phyloP scores from a whole-genome alignment of 306 rosid genomes.

The Prunus fruticosa region DNA sequence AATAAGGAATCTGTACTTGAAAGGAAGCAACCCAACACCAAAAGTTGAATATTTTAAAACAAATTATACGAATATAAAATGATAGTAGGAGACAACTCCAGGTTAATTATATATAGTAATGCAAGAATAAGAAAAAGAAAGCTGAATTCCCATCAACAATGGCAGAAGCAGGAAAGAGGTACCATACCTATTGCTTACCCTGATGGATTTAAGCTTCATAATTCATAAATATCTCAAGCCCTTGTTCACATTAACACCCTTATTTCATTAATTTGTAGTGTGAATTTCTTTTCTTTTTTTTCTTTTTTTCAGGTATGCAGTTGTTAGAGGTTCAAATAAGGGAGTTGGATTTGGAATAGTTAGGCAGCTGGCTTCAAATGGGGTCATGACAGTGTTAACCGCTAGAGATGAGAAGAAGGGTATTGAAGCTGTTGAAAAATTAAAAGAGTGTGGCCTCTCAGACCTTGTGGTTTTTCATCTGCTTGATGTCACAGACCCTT shows the following conservation, averaged over 20 bases:
- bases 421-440: slow-evolving; percentile 24
- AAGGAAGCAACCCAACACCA: too few relatives aligned
- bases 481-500: slow-evolving; percentile 32
- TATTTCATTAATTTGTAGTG: too few relatives aligned
- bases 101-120: too few relatives aligned
- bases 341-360: slow-evolving; percentile 31
- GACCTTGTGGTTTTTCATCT: background rate
- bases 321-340: slow-evolving; percentile 34
- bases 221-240: too few relatives aligned
- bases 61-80: background rate
- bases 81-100: too few relatives aligned
- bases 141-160: slow-evolving; percentile 1
- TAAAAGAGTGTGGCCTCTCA: slow-evolving; percentile 9
- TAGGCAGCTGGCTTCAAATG: slow-evolving; percentile 34
- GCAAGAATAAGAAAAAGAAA: background rate
- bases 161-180: slow-evolving; percentile 28
- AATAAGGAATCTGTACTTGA: too few relatives aligned
- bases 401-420: slow-evolving; percentile 30
- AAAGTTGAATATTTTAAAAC: too few relatives aligned
- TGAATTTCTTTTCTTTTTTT: too few relatives aligned
- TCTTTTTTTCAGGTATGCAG: slow-evolving; percentile 10
- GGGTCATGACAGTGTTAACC: slow-evolving; percentile 22
- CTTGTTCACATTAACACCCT: too few relatives aligned
- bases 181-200: background rate
- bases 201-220: background rate